Conservation (phyloP, 2,329 filamentous ascomycete genomes). For the Microcyclosporella mali region DNA sequence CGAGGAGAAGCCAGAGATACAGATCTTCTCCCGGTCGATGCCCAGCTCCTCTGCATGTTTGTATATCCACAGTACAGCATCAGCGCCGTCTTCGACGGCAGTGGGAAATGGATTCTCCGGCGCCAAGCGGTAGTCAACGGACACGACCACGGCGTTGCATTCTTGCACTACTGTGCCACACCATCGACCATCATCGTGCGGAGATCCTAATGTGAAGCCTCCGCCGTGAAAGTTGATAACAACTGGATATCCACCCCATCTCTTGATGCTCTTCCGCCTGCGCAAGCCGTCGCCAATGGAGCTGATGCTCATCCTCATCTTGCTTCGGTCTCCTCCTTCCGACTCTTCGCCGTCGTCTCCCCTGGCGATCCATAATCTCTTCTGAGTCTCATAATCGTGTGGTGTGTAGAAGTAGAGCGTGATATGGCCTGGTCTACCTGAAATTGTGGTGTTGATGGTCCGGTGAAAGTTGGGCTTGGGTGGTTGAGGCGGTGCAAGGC, state of each 20-base stretch:
- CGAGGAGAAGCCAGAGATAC: conserved; percentile 57
- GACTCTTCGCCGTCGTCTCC: conserved; percentile 12
- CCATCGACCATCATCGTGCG: conserved; percentile 58
- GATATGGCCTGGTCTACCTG: conserved; percentile 42
- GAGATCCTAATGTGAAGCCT: conserved; percentile 55
- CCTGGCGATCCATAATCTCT: conserved; percentile 28
- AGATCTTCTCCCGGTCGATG: conserved; percentile 52
- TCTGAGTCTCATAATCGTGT: conserved; percentile 41
- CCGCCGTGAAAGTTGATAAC: conserved; percentile 61
- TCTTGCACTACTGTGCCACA: conserved; percentile 50
- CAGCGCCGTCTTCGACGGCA: conserved; percentile 58
- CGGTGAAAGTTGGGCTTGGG: conserved; percentile 55
- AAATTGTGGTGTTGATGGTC: conserved; percentile 47
- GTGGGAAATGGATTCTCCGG: conserved; percentile 58
- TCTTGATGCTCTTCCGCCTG: conserved; percentile 32
- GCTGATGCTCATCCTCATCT: conserved; percentile 21
- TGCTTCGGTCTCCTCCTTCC: conserved; percentile 15
- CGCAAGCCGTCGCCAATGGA: conserved; percentile 19
- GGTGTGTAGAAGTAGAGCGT: conserved; percentile 58
- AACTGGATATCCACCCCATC: conserved; percentile 45
- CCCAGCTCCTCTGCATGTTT: conserved; percentile 50
- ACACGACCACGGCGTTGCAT: conserved; percentile 53
- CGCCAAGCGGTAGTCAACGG: conserved; percentile 56
- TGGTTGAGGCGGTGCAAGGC: conserved; percentile 54
- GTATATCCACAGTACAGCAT: conserved; percentile 54